These are phyloP conservation scores for Mycena epipterygia DNA, from an alignment of 768 basidiomycete species.

Conservation along the genomic window DNA sequence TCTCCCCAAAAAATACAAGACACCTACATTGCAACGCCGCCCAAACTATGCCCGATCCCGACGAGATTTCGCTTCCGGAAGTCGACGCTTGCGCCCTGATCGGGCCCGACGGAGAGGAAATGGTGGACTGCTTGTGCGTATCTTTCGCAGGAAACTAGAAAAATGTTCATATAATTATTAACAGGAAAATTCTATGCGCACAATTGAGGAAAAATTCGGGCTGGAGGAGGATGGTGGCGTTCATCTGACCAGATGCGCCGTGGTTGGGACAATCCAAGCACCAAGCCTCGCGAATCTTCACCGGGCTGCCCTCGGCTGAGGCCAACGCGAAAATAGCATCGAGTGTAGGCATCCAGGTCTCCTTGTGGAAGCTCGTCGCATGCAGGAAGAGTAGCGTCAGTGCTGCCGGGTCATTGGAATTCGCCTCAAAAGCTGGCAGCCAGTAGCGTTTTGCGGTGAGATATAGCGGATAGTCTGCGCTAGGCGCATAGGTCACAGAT, in stretches of 20 bases:
- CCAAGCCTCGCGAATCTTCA: slow-evolving; percentile 72
- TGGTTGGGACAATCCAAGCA: slow-evolving; percentile 82
- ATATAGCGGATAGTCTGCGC: slow-evolving; percentile 59
- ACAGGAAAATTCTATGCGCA: slow-evolving; percentile 43
- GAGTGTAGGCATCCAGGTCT: slow-evolving; percentile 77
- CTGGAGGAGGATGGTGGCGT: slow-evolving; percentile 59
- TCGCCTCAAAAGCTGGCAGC: slow-evolving; percentile 53
- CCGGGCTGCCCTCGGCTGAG: slow-evolving; percentile 30
- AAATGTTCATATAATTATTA: slow-evolving; percentile 5
- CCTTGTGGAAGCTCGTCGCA: slow-evolving; percentile 82
- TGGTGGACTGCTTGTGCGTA: slow-evolving; percentile 72
- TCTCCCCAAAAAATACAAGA: not conserved
- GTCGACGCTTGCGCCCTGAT: slow-evolving; percentile 56
- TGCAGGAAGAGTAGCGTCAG: slow-evolving; percentile 74
- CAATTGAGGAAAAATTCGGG: slow-evolving; percentile 62
- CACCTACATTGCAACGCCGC: slow-evolving; percentile 73
- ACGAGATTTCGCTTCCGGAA: slow-evolving; percentile 66
- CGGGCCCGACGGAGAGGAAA: slow-evolving; percentile 62
- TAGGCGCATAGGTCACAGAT: slow-evolving; percentile 52
- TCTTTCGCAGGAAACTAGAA: slow-evolving; percentile 71
- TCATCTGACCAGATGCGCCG: slow-evolving; percentile 70
- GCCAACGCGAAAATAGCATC: slow-evolving; percentile 59
- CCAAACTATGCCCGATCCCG: slow-evolving; percentile 79
- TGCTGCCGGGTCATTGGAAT: slow-evolving; percentile 56
- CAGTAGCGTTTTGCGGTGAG: slow-evolving; percentile 73